phyloP scores from a whole-genome alignment of 139 green algal species.

The Yamagishiella unicocca region DNA sequence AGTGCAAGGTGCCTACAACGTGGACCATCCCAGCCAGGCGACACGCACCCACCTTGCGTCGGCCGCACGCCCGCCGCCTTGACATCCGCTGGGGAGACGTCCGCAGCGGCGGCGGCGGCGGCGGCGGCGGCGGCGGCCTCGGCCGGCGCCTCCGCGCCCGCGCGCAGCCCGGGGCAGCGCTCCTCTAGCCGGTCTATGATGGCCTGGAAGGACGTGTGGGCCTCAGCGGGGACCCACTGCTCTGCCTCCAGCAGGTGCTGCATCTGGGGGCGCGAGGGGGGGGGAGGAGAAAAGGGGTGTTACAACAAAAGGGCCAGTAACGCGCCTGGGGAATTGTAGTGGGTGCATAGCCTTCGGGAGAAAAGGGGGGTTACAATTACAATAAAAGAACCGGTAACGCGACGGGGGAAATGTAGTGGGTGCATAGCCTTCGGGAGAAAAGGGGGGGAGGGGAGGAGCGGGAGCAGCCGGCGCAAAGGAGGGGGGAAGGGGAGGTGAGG shows the following conservation, averaged over 20 bases:
- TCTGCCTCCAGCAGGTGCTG: constrained; percentile 75
- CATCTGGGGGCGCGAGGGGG: constrained; percentile 50
- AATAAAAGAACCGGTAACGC: no score
- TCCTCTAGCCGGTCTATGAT: constrained; percentile 63
- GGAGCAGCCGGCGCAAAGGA: no score
- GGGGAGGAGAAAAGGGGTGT: not conserved
- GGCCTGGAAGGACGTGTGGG: constrained; percentile 70
- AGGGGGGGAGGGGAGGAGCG: no score
- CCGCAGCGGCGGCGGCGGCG: not conserved
- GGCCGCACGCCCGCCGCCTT: not conserved
- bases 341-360: not conserved
- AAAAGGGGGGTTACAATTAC: not conserved
- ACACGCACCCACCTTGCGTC: constrained; percentile 21
- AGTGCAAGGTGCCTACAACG: no score
- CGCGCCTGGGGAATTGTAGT: no score
- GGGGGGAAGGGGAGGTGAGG: no score
- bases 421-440: no score
- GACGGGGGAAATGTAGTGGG: no score
- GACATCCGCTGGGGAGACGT: not conserved
- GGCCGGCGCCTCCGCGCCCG: no score
- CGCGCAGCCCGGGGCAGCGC: constrained; percentile 5
- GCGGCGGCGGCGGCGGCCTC: no score
- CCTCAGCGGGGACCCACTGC: constrained; percentile 75
- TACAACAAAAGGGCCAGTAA: no score
- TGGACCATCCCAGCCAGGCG: no score